Percentiles rank a stretch among this genome's conserved stretches.
These are phyloP conservation scores for Ammopiptanthus mongolicus DNA, from an alignment of 306 rosid genomes.

Conservation along the genomic window DNA sequence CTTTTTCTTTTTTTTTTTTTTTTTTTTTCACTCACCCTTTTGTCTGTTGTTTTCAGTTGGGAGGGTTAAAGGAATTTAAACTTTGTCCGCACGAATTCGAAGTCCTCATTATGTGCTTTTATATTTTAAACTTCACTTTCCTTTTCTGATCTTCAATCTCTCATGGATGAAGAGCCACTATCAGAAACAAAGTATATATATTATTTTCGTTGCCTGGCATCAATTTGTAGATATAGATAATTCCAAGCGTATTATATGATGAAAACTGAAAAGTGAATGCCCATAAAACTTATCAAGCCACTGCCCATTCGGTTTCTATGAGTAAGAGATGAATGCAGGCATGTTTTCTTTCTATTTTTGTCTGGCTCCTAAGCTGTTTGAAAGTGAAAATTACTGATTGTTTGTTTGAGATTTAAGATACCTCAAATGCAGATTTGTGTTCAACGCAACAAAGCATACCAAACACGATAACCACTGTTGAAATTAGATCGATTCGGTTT, in stretches of 20 bases:
- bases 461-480: no score
- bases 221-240: not conserved
- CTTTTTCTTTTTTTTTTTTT: not conserved
- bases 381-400: not conserved
- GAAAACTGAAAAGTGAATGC: no score
- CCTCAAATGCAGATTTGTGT: no score
- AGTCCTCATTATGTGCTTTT: not conserved
- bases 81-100: not conserved
- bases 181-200: not conserved
- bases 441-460: no score
- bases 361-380: not conserved
- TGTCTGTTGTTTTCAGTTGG: not conserved
- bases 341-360: not conserved
- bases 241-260: not conserved
- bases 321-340: not conserved
- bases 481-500: no score
- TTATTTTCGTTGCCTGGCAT: constrained; percentile 2
- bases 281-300: not conserved
- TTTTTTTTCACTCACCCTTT: no score
- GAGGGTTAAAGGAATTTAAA: not conserved
- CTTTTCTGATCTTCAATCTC: not conserved
- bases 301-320: constrained; percentile 1
- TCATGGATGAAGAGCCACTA: constrained; percentile 8
- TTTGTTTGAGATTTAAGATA: no score
- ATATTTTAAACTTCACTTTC: constrained; percentile 20